Base-by-base conservation (phyloP, 1,284 basidiomycete species). In the Rhodotorula sp. region DNA sequence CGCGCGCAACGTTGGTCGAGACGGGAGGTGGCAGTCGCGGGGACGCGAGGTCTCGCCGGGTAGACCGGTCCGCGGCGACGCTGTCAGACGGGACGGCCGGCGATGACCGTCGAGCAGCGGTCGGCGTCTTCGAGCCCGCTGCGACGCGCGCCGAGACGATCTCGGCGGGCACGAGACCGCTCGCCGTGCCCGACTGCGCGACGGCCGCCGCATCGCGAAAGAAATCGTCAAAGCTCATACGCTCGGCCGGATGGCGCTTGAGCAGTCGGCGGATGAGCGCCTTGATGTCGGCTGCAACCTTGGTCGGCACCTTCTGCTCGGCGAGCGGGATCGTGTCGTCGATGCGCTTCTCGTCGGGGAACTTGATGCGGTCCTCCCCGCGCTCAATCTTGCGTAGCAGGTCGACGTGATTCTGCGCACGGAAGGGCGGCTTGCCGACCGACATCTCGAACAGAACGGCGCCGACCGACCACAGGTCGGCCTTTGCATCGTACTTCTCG, bases 401-500 rank as follows among this genome's bases (percentile, higher is more conserved):
- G 80, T 98, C 97, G 78, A 99, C 91, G 80, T 98, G 95, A 80
- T 98, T 99, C 80, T 89, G 88, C 0, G 97, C 96, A 23, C 94
- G 89, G 83, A 96, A 99, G 0, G 97, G 96, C 4, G 97, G 91
- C 76, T 89, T 90, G 5, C 95, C 96, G 34, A 94, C 90, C 25
- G 89, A 86, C 90, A 97, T 98, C 82, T 99, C 97, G 82, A 90
- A 99, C 1, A 98, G 84, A 5, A 99, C 96, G 0, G 97, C 94
- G 12, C 96, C 97, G 46, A 98, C 93, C 10, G 93, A 96, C 96
- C 96, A 99, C 1, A 99, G 85, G 80, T 99, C 96, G 1, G 93
- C 96, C 81, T 95, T 97, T 41, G 94, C 94, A 80, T 97, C 94
- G 82, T 99, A 98, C 82, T 96, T 97, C 83, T 99, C 91, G 81